Evolutionary conservation across 169 alveolate genomes (phyloP), one percentile per base, ranked within the genome.

Genomic region (Plasmodium adleri): DNA sequence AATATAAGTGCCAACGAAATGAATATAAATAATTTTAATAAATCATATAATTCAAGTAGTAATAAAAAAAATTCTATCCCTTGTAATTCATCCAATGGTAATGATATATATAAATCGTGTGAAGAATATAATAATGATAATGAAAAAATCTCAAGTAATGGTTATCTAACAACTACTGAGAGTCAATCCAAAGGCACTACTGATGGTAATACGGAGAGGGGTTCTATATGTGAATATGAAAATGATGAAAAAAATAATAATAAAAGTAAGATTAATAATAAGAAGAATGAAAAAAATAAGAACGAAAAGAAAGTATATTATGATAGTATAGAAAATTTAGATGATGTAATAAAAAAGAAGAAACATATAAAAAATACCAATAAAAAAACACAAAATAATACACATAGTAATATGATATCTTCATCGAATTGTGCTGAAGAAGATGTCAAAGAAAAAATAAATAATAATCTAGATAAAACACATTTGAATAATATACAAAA

Each of bases 181-280:
- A 76, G 70, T 10, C 78, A 76, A 10, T 76, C 89, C n/a, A 76
- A 76, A 70, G 76, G 89, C 1, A 76, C 89, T 5, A 64, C 76
- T 9, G 89, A 76, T n/a, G 47, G 47, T 6, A 76, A 58, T 58
- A 76, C 68, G 1, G 39, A 32, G 20, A 76, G 52, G 66, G 66
- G 75, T 64, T 39, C 58, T 3, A 12, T 26, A 9, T 43, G 47
- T 49, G 50, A 76, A 43, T 9, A 20, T 6, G 68, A 59, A 70
- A 47, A 52, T 20, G 22, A 52, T n/a, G 4, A 12, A 0, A 52
- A 15, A 4, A 52, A 52, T 52, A 52, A n/a, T n/a, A 15, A 72
- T 43, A 32, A 13, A 2, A 32, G 54, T 5, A 73, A 58, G 15
- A 47, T 24, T 3, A 32, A 22, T 45, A 5, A 73, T 12, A 39